phyloP scores from a whole-genome alignment of 2,329 filamentous ascomycete species.

The Fusarium falciforme region DNA sequence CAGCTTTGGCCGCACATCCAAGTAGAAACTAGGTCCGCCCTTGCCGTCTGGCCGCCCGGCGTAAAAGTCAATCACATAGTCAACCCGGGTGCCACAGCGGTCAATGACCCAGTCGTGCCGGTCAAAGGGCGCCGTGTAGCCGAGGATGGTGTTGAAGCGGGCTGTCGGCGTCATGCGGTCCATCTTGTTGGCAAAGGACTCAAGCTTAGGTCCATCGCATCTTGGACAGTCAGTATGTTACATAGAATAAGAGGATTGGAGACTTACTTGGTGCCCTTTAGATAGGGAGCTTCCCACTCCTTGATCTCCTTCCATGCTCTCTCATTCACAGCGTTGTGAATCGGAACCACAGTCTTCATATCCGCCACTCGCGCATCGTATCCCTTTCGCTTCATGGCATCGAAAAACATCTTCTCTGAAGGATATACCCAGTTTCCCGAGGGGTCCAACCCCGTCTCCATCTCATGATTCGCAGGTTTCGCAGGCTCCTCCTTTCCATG shows the following conservation, averaged over 20 bases:
- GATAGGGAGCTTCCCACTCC: conserved; percentile 82
- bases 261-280: conserved; percentile 66
- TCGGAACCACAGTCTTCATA: conserved; percentile 93
- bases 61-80: conserved; percentile 99
- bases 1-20: conserved; percentile 76
- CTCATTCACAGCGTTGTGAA: conserved; percentile 99
- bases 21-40: conserved; percentile 68
- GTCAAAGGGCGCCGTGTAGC: conserved; percentile 94
- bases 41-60: conserved; percentile 68
- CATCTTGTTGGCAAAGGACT: conserved; percentile 83
- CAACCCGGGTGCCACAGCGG: conserved; percentile 84
- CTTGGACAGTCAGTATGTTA: conserved; percentile 37
- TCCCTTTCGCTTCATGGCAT: conserved; percentile 93
- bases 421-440: conserved; percentile 98
- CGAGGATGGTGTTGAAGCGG: conserved; percentile 82
- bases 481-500: conserved; percentile 44
- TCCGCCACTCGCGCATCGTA: conserved; percentile 77
- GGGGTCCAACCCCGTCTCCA: conserved; percentile 78
- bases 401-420: conserved; percentile 97
- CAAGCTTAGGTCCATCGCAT: conserved; percentile 81
- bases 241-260: accelerated
- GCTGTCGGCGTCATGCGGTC: conserved; percentile 82
- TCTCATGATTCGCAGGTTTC: conserved; percentile 75
- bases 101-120: conserved; percentile 98
- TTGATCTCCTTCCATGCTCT: conserved; percentile 93